Evolutionary conservation across 108 stramenopile genomes (phyloP).

Genomic region (Cyclotella cryptica): DNA sequence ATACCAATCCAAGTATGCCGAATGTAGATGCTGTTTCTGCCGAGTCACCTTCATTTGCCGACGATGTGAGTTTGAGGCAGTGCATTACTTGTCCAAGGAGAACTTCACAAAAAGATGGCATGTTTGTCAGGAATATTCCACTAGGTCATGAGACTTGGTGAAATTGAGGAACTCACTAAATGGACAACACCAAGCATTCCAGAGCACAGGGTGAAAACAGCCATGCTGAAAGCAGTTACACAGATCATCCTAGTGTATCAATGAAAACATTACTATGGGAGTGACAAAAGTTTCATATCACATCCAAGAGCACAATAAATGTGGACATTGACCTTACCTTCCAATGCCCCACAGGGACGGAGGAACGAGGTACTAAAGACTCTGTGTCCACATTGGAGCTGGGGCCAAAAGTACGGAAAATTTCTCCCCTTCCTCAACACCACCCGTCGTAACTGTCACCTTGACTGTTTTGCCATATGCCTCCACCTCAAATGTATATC

Average conservation of each 20-base stretch:
- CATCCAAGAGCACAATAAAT: background rate
- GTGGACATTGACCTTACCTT: constrained; percentile 7
- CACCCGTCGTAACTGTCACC: constrained; percentile 43
- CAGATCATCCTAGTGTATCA: constrained; percentile 34
- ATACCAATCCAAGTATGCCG: too few species aligned
- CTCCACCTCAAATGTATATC: constrained; percentile 38
- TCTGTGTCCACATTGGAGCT: constrained; percentile 11
- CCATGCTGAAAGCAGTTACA: constrained; percentile 43
- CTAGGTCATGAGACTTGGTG: background rate
- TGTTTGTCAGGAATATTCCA: too few species aligned
- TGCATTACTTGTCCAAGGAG: too few species aligned
- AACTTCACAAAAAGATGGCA: too few species aligned
- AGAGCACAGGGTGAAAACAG: constrained; percentile 41
- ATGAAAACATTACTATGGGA: background rate
- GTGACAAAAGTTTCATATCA: background rate
- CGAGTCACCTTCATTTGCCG: too few species aligned
- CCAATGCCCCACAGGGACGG: constrained; percentile 34
- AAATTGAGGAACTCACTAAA: constrained; percentile 14
- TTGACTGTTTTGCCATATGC: constrained; percentile 26
- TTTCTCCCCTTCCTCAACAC: constrained; percentile 46
- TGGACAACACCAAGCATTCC: constrained; percentile 45
- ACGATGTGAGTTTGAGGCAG: too few species aligned
- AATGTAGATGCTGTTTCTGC: too few species aligned
- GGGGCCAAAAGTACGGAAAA: constrained; percentile 39
- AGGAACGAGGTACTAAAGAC: background rate